These are phyloP conservation scores for Diplogelasinospora grovesii DNA, from an alignment of 495 filamentous ascomycete genomes.

Conservation along the genomic window DNA sequence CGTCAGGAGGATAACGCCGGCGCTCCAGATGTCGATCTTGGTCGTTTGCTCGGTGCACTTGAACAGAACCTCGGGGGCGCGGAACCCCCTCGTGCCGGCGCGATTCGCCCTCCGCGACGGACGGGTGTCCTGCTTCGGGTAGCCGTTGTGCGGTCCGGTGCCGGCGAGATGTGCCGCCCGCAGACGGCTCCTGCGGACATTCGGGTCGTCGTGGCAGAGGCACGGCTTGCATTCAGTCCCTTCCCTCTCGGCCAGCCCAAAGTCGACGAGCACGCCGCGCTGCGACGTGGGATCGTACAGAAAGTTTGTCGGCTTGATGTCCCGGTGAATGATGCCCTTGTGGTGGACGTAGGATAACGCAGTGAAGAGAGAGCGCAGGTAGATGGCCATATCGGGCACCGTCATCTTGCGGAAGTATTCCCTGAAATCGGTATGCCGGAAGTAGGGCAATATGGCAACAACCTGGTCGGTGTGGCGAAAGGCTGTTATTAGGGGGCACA, in stretches of 20 bases:
- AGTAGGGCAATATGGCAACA: constrained; percentile 89
- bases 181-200: constrained; percentile 31
- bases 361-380: constrained; percentile 81
- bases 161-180: constrained; percentile 34
- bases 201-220: constrained; percentile 52
- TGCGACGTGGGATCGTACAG: constrained; percentile 78
- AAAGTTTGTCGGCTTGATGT: constrained; percentile 99
- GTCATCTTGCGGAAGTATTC: constrained; percentile 88
- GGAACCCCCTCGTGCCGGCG: constrained; percentile 92
- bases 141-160: constrained; percentile 53
- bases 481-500: constrained; percentile 93
- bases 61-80: constrained; percentile 91
- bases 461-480: constrained; percentile 93
- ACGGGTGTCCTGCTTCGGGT: constrained; percentile 81
- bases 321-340: constrained; percentile 81
- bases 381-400: constrained; percentile 75
- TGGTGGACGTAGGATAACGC: constrained; percentile 78
- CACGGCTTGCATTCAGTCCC: constrained; percentile 68
- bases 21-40: constrained; percentile 96
- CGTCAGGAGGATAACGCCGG: constrained; percentile 87
- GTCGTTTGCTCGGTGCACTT: constrained; percentile 97
- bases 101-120: constrained; percentile 85
- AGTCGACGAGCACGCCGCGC: constrained; percentile 90
- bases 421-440: constrained; percentile 91
- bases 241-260: constrained; percentile 85